Percentiles rank a stretch among this genome's conserved stretches.
Conservation (phyloP, 2,329 filamentous ascomycete genomes). For the Talaromyces sp. region DNA sequence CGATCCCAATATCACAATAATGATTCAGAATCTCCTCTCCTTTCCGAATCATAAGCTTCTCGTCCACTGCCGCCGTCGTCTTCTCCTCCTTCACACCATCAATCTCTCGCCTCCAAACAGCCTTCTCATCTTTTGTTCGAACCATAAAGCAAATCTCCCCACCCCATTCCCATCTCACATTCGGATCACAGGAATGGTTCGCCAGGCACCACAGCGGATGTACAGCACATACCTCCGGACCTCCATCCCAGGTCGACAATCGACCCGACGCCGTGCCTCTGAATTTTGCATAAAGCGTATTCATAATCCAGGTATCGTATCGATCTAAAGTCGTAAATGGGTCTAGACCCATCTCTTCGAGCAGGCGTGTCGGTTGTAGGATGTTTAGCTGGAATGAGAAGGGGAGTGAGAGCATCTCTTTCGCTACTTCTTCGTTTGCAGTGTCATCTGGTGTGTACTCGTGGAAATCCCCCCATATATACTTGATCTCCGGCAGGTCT, state of each 20-base stretch:
- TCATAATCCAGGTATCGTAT: conserved; percentile 63
- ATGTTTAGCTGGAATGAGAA: conserved; percentile 62
- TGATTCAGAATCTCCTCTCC: conserved; percentile 89
- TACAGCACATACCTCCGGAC: conserved; percentile 87
- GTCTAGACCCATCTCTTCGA: conserved; percentile 62
- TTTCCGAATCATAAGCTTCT: conserved; percentile 56
- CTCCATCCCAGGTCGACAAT: conserved; percentile 70
- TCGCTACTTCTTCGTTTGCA: conserved; percentile 28
- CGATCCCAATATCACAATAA: conserved; percentile 82
- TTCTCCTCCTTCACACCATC: conserved; percentile 21
- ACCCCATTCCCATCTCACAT: conserved; percentile 91
- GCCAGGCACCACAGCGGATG: conserved; percentile 95
- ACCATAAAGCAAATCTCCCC: conserved; percentile 41
- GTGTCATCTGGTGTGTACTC: conserved; percentile 14
- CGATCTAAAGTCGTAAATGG: conserved; percentile 49
- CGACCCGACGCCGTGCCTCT: conserved; percentile 86
- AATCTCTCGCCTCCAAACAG: conserved; percentile 36
- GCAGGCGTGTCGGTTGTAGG: conserved; percentile 57
- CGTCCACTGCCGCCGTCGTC: conserved; percentile 49
- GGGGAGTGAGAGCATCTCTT: conserved; percentile 42
- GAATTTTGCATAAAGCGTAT: conserved; percentile 90
- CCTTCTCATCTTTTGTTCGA: conserved; percentile 32
- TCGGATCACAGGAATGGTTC: conserved; percentile 94
- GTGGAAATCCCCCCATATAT: conserved; percentile 64
- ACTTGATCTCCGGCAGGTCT: conserved; percentile 59